Base-by-base conservation (phyloP, 345 rosid species). In the Pseudoturritis turrita region DNA sequence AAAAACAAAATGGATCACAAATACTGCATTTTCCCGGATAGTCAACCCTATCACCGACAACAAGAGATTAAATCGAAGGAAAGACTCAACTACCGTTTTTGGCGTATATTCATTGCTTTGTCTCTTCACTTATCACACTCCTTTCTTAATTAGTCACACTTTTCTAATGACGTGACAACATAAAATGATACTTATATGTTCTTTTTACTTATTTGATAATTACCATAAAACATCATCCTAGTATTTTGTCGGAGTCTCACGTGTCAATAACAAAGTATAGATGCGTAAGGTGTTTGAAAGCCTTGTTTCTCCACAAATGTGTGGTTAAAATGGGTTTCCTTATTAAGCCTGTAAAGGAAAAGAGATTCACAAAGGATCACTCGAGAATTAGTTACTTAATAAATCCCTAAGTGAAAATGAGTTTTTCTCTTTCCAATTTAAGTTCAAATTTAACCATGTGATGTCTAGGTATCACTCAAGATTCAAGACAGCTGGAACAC, bases 401-500 rank as follows among this genome's bases (percentile, higher is more conserved):
- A 5, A 56, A 64, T 19, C 43, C 21, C 31, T 13, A 14, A 65
- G 23, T 50, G 11, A 45, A 18, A 37, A 22, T 15, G 10, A 28
- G 7, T 10, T 13, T 14, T 12, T 6, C 33, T 29, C 9, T 33
- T 33, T 66, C 14, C 18, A 18, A 7, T 26, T 26, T 29, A 37
- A 51, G 55, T 33, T 66, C 14, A 13, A 18, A 7, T 26, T 26
- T 29, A 37, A 51, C 43, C 29, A 28, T 41, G 37, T 28, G 76
- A 40, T 62, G 54, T 71, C 3, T 19, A 50, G 41, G 61, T 25
- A 51, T 62, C 56, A 35, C 33, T 72, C 22, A 12, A 22, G 70
- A 54, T 63, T 63, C 49, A 35, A 53, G 77, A 72, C 70, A 72
- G 77, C 77, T 72, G 69, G 60, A 71, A 61, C 35, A 22, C n/a